Conservation (phyloP, 2,329 filamentous ascomycete genomes). For the Venturia carpophila region DNA sequence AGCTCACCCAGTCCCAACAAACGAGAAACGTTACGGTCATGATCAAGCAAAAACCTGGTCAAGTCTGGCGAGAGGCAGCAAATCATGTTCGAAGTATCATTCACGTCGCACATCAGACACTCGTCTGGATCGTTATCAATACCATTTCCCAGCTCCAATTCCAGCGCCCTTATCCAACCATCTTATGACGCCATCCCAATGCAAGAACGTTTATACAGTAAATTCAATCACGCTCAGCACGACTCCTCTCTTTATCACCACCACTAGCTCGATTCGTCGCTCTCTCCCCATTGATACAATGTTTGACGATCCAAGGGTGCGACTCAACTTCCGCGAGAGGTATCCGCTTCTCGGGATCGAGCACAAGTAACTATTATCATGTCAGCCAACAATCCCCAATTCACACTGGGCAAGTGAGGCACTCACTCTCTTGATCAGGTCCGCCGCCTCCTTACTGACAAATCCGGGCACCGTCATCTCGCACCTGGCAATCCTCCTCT, state of each 20-base stretch:
- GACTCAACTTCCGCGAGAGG: constrained; percentile 78
- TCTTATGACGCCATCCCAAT: neutral
- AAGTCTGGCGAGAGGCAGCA: no score
- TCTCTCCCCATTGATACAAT: constrained; percentile 54
- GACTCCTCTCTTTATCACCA: constrained; percentile 13
- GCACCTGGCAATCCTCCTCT: constrained; percentile 74
- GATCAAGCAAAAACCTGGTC: no score
- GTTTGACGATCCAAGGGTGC: constrained; percentile 96
- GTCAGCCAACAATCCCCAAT: neutral
- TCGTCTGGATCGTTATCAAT: constrained; percentile 1
- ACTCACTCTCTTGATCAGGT: constrained; percentile 82
- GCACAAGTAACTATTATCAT: constrained; percentile 54
- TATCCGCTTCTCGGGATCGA: constrained; percentile 90
- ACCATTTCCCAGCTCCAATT: constrained; percentile 24
- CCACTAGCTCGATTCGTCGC: constrained; percentile 25
- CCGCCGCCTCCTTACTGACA: constrained; percentile 80
- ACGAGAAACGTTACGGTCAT: no score
- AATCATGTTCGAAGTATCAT: neutral
- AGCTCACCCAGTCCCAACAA: no score
- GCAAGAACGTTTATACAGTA: neutral
- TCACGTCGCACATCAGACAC: neutral
- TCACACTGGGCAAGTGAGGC: neutral
- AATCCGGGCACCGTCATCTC: constrained; percentile 92
- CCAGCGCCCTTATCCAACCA: neutral
- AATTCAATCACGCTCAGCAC: neutral